Percentiles rank a stretch among this genome's conserved stretches.
phyloP scores from a whole-genome alignment of 257 asterid genomes.

The Hygrophila difformis region DNA sequence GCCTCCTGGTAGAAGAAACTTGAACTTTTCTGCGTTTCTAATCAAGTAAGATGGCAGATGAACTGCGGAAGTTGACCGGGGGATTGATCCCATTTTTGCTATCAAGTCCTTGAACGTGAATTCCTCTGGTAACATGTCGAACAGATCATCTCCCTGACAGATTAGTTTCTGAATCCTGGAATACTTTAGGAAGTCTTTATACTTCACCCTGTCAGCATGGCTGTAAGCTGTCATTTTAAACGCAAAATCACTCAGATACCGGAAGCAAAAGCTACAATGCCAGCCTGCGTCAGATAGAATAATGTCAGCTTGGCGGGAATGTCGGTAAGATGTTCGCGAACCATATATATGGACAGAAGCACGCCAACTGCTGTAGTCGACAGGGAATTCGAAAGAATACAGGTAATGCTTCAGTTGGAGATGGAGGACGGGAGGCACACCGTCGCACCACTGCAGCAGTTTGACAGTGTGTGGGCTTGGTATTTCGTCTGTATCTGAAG shows the following conservation, averaged over 20 bases:
- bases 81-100: conserved; percentile 79
- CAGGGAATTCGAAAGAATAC: conserved; percentile 86
- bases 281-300: conserved; percentile 89
- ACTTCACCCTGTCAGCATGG: conserved; percentile 55
- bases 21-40: conserved; percentile 60
- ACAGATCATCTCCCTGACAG: conserved; percentile 73
- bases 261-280: conserved; percentile 91
- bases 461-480: conserved; percentile 84
- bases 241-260: conserved; percentile 42
- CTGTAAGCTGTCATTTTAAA: conserved; percentile 68
- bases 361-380: conserved; percentile 82
- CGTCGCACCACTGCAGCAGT: conserved; percentile 91
- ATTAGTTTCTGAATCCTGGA: conserved; percentile 68
- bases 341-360: conserved; percentile 54
- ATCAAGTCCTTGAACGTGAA: conserved; percentile 73
- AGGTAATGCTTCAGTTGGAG: conserved; percentile 61
- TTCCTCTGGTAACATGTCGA: conserved; percentile 92
- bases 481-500: conserved; percentile 88
- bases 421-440: conserved; percentile 58
- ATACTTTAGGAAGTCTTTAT: conserved; percentile 33
- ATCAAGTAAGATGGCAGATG: conserved; percentile 72
- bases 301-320: conserved; percentile 53
- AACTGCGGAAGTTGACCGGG: conserved; percentile 75
- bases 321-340: conserved; percentile 56
- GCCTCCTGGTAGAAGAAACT: conserved; percentile 87